These are phyloP conservation scores for Garcileccinum viscosum DNA, from an alignment of 1,284 basidiomycete species.

Conservation along the genomic window DNA sequence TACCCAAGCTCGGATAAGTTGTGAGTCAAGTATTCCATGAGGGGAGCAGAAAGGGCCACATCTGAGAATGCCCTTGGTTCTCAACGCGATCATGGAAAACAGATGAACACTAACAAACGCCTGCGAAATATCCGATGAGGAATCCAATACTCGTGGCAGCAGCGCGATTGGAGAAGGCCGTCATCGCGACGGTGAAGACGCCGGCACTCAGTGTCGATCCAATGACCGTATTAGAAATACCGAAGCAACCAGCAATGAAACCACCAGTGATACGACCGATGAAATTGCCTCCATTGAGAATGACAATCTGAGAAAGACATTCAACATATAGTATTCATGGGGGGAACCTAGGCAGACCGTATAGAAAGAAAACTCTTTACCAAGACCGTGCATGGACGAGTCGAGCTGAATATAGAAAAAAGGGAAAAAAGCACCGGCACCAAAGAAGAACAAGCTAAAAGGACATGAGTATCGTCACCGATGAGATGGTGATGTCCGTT, in stretches of 20 bases:
- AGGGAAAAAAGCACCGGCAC: conserved; percentile 36
- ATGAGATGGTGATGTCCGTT: neutral
- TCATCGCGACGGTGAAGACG: conserved; percentile 35
- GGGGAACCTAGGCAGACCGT: conserved; percentile 21
- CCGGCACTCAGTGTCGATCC: conserved; percentile 22
- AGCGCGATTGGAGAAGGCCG: conserved; percentile 25
- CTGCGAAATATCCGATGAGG: conserved; percentile 45
- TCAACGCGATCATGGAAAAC: neutral
- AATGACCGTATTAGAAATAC: conserved; percentile 29
- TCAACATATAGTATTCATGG: conserved; percentile 4
- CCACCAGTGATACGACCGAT: conserved; percentile 34
- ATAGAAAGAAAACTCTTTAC: conserved; percentile 37
- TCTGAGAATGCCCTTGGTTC: conserved; percentile 25
- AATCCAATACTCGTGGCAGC: conserved; percentile 24
- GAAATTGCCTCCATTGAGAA: conserved; percentile 36
- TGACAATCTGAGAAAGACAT: conserved; percentile 29
- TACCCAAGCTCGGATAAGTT: conserved; percentile 44
- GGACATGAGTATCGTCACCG: neutral
- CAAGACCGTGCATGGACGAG: conserved; percentile 29
- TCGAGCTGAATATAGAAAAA: conserved; percentile 42
- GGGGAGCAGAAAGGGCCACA: conserved; percentile 41
- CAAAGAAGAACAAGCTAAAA: conserved; percentile 30
- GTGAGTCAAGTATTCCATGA: conserved; percentile 39
- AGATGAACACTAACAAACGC: conserved; percentile 36
- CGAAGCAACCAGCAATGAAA: conserved; percentile 25